Evolutionary conservation across 306 rosid species (phyloP).

Genomic region (Vigna radiata): DNA sequence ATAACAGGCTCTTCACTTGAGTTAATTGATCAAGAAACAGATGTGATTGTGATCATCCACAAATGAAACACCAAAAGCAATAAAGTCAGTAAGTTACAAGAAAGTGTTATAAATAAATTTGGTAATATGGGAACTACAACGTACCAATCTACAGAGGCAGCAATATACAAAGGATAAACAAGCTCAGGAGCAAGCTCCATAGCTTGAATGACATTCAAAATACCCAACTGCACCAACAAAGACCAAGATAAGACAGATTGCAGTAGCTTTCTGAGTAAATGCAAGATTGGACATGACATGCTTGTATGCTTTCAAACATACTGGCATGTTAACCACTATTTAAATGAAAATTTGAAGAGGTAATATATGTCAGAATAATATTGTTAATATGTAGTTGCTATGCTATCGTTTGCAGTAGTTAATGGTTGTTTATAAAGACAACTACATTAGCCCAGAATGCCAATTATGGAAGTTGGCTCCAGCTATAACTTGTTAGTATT

Average conservation of each 20-base stretch:
- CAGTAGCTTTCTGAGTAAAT: slow-evolving; percentile 36
- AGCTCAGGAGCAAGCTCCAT: slow-evolving; percentile 87
- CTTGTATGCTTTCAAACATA: slow-evolving; percentile 25
- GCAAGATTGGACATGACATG: slow-evolving; percentile 9
- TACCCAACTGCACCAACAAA: slow-evolving; percentile 81
- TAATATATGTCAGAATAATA: background rate
- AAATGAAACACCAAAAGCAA: slow-evolving; percentile 45
- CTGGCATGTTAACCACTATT: slow-evolving; percentile 9
- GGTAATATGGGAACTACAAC: slow-evolving; percentile 40
- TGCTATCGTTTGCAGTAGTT: background rate
- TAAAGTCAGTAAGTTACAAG: slow-evolving; percentile 38
- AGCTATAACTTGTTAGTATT: background rate
- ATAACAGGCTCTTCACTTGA: slow-evolving; percentile 89
- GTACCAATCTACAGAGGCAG: slow-evolving; percentile 87
- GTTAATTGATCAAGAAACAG: slow-evolving; percentile 55
- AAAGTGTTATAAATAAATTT: slow-evolving; percentile 19
- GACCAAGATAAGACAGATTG: slow-evolving; percentile 41
- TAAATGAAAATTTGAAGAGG: slow-evolving; percentile 36
- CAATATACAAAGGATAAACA: slow-evolving; percentile 80
- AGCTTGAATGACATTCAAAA: slow-evolving; percentile 81
- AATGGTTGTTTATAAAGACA: background rate
- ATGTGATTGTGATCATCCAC: slow-evolving; percentile 48
- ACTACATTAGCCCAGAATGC: background rate
- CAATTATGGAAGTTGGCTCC: background rate
- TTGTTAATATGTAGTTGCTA: background rate